phyloP scores from a whole-genome alignment of 805 yeast species.

The Cyberlindnera veronae region DNA sequence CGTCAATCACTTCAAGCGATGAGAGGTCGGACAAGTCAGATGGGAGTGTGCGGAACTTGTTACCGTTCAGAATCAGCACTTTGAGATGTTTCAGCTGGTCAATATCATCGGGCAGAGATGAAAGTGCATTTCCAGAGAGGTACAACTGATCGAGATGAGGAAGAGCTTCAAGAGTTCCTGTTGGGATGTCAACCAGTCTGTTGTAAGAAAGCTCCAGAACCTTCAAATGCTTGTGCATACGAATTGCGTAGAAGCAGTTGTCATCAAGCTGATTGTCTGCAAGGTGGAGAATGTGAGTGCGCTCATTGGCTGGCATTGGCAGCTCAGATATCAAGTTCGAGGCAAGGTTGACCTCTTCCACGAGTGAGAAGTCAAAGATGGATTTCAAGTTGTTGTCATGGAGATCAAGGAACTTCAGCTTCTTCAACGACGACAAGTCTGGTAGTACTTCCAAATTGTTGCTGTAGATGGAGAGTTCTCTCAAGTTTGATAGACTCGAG shows the following conservation, averaged over 20 bases:
- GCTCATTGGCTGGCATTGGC: conserved; percentile 38
- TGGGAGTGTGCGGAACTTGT: conserved; percentile 81
- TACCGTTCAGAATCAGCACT: conserved; percentile 71
- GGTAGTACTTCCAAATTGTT: conserved; percentile 78
- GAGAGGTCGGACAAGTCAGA: conserved; percentile 75
- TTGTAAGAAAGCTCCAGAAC: conserved; percentile 79
- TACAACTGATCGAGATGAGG: conserved; percentile 58
- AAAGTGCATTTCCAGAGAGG: conserved; percentile 78
- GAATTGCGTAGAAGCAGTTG: conserved; percentile 65
- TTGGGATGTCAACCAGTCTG: conserved; percentile 76
- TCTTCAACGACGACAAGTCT: conserved; percentile 52
- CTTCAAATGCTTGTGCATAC: conserved; percentile 54
- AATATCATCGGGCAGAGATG: conserved; percentile 81
- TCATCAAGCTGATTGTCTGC: conserved; percentile 86
- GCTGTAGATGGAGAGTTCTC: conserved; percentile 63
- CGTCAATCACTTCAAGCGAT: conserved; percentile 71
- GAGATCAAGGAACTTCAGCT: conserved; percentile 66
- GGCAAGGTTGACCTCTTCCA: conserved; percentile 61
- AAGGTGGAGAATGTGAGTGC: conserved; percentile 49
- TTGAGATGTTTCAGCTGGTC: conserved; percentile 55
- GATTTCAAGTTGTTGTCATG: conserved; percentile 79
- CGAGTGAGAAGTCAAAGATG: conserved; percentile 44
- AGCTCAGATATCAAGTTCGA: conserved; percentile 49
- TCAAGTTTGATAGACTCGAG: conserved; percentile 53
- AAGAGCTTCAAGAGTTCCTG: conserved; percentile 60